These are phyloP conservation scores for Xerocomus spinulosus DNA, from an alignment of 768 basidiomycete genomes.

Conservation along the genomic window DNA sequence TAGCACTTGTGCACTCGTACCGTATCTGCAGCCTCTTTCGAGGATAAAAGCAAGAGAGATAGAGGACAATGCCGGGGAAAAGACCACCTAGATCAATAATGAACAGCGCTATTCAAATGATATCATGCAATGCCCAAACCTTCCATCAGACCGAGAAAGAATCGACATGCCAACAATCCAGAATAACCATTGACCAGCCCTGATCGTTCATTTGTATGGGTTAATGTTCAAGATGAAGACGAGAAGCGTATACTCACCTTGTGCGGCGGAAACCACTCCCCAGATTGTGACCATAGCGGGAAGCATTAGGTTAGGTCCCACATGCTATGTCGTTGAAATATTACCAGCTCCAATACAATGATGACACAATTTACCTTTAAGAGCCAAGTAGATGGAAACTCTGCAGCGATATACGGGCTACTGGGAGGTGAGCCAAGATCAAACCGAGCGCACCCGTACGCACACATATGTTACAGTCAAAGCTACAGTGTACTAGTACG, in stretches of 20 bases:
- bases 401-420: slow-evolving; percentile 49
- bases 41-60: slow-evolving; percentile 48
- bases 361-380: slow-evolving; percentile 37
- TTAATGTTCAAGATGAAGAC: background rate
- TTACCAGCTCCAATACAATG: background rate
- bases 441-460: background rate
- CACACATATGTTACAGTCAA: slow-evolving; percentile 30
- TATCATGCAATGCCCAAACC: slow-evolving; percentile 33
- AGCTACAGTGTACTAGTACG: slow-evolving; percentile 31
- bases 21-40: slow-evolving; percentile 26
- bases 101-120: background rate
- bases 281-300: slow-evolving; percentile 60
- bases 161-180: slow-evolving; percentile 50
- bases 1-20: background rate
- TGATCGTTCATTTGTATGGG: background rate
- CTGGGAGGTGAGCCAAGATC: background rate
- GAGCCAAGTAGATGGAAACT: slow-evolving; percentile 57
- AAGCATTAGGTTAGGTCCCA: slow-evolving; percentile 53
- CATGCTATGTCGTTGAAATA: slow-evolving; percentile 15
- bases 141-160: slow-evolving; percentile 52
- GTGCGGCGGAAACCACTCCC: slow-evolving; percentile 58
- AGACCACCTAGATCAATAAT: slow-evolving; percentile 42
- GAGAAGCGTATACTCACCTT: slow-evolving; percentile 37
- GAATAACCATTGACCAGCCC: slow-evolving; percentile 46
- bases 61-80: slow-evolving; percentile 53